A percentile compares a stretch with the other conserved stretches of the same genome.
Conservation (phyloP, 2,329 filamentous ascomycete species). For the Leptosphaerulina australis region DNA sequence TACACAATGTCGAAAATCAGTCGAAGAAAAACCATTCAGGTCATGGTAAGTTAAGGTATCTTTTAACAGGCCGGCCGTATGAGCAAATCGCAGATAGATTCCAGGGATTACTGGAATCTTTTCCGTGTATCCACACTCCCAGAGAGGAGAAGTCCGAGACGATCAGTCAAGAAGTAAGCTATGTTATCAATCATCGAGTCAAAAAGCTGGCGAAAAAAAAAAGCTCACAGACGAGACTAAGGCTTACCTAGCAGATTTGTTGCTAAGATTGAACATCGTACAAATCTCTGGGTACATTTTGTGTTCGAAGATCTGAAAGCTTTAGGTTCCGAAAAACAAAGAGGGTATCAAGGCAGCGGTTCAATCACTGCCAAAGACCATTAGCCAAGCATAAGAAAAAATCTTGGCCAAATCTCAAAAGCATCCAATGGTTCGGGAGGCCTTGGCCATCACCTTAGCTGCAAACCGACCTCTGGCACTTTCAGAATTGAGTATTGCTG, state of each 20-base stretch:
- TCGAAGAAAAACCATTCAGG: slow-evolving; percentile 9
- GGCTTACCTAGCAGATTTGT: slow-evolving; percentile 11
- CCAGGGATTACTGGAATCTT: slow-evolving; percentile 14
- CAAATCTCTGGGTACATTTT: slow-evolving; percentile 29
- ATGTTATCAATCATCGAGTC: slow-evolving; percentile 23
- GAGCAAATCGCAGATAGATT: slow-evolving; percentile 22
- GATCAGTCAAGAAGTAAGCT: slow-evolving; percentile 28
- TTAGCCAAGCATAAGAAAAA: slow-evolving; percentile 23
- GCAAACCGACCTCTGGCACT: slow-evolving; percentile 20
- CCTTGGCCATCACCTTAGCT: slow-evolving; percentile 18
- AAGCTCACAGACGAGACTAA: slow-evolving; percentile 20
- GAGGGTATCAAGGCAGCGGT: slow-evolving; percentile 15
- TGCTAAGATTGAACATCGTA: slow-evolving; percentile 25
- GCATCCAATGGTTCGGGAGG: slow-evolving; percentile 12
- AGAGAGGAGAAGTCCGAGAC: slow-evolving; percentile 28
- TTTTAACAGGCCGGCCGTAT: slow-evolving; percentile 30
- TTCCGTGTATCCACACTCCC: slow-evolving; percentile 27
- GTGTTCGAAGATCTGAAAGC: slow-evolving; percentile 20
- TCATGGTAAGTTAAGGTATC: slow-evolving; percentile 19
- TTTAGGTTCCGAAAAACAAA: slow-evolving; percentile 15
- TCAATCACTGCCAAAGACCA: slow-evolving; percentile 15
- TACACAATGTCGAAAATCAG: slow-evolving; percentile 21
- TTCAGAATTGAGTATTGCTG: slow-evolving; percentile 21
- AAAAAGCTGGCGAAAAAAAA: slow-evolving; percentile 20
- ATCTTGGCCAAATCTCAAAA: slow-evolving; percentile 24